These are phyloP conservation scores for Phytophthora cactorum DNA, from an alignment of 352 stramenopile species.

Conservation along the genomic window DNA sequence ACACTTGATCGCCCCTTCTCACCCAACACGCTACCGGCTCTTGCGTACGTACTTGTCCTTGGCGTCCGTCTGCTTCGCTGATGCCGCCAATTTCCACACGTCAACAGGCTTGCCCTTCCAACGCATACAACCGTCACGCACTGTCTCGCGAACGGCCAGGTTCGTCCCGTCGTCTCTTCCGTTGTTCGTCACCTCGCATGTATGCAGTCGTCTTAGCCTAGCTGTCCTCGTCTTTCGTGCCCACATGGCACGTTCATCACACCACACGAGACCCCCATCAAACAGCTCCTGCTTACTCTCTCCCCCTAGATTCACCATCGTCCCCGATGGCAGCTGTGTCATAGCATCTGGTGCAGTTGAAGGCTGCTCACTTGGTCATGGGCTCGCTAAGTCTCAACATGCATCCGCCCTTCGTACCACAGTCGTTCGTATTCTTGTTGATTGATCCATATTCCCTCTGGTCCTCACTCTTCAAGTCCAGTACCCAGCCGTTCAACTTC, in stretches of 20 bases:
- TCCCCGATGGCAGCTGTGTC: not conserved
- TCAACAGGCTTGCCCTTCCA: not conserved
- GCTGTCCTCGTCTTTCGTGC: not conserved
- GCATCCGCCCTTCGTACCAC: not conserved
- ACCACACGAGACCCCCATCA: not conserved
- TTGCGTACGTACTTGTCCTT: not conserved
- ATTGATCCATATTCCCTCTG: not conserved
- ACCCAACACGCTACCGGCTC: not conserved
- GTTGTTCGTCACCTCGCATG: not conserved
- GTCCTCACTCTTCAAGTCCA: not conserved
- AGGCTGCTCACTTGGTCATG: not conserved
- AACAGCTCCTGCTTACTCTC: not conserved
- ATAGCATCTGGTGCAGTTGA: not conserved
- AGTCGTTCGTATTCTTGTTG: not conserved
- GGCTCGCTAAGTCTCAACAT: not conserved
- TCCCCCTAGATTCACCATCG: not conserved
- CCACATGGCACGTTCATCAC: not conserved
- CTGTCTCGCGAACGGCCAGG: not conserved
- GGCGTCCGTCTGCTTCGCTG: no score
- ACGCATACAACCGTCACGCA: not conserved
- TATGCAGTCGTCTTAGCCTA: not conserved
- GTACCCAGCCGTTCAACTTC: not conserved
- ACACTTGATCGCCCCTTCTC: no score
- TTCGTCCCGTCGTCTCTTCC: not conserved
- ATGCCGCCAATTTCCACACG: not conserved